Conservation (phyloP, 768 basidiomycete species). For the Suillus variegatus region DNA sequence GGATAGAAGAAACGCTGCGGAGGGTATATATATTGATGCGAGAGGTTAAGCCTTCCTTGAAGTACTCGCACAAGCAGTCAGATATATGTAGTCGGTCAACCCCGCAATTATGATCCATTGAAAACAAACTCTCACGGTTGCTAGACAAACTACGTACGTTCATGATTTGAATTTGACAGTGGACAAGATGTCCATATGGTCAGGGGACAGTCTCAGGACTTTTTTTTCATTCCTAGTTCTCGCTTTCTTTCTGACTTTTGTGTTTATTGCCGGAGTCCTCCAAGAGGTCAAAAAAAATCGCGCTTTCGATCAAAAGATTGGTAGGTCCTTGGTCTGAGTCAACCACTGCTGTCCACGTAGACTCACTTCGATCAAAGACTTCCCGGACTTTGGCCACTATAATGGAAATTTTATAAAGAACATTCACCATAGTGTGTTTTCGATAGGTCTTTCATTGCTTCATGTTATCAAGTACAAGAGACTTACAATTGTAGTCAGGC, state of each 20-base stretch:
- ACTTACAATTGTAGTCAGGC: constrained; percentile 36
- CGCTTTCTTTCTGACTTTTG: constrained; percentile 43
- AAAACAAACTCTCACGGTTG: constrained; percentile 2
- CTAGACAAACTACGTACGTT: neutral
- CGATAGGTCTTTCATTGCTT: constrained; percentile 43
- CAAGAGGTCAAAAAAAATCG: constrained; percentile 9
- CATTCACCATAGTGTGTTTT: constrained; percentile 50
- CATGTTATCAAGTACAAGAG: neutral
- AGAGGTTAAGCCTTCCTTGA: neutral
- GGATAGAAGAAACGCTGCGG: constrained; percentile 48
- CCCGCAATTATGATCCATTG: neutral
- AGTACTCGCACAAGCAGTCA: neutral
- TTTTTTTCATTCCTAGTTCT: constrained; percentile 39
- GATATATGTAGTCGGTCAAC: neutral
- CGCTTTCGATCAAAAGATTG: constrained; percentile 16
- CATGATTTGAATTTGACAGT: neutral
- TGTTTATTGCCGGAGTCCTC: constrained; percentile 39
- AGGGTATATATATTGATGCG: constrained; percentile 27
- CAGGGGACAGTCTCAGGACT: neutral
- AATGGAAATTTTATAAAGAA: constrained; percentile 33
- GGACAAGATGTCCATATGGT: neutral
- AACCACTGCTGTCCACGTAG: neutral
- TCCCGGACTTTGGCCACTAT: constrained; percentile 62
- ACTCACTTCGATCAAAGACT: constrained; percentile 27
- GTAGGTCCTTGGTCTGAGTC: constrained; percentile 5